Evolutionary conservation across 495 filamentous ascomycete species (phyloP).

Genomic region (Neurospora sp.): DNA sequence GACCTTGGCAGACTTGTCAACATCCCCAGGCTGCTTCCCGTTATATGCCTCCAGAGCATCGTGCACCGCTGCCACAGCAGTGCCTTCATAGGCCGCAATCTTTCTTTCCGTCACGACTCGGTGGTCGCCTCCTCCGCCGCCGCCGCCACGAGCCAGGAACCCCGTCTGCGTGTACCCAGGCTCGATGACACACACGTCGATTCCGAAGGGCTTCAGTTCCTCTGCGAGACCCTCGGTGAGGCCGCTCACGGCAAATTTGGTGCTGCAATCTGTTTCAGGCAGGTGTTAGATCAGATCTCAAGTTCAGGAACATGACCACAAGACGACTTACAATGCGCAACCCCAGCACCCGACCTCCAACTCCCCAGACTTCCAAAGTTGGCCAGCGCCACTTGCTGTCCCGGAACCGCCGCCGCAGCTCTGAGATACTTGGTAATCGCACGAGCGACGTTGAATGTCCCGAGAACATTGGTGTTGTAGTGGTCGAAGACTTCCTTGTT

Average conservation of each 20-base stretch:
- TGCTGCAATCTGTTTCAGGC: slow-evolving; percentile 25
- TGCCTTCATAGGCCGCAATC: slow-evolving; percentile 18
- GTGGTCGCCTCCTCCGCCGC: slow-evolving; percentile 9
- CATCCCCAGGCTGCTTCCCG: slow-evolving; percentile 33
- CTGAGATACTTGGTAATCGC: slow-evolving; percentile 36
- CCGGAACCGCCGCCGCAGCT: slow-evolving; percentile 9
- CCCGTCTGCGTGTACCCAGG: slow-evolving; percentile 36
- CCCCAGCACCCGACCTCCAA: slow-evolving; percentile 20
- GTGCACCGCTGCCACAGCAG: slow-evolving; percentile 11
- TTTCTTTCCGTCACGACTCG: slow-evolving; percentile 19
- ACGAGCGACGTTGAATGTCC: slow-evolving; percentile 31
- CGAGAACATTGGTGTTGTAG: slow-evolving; percentile 43
- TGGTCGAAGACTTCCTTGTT: slow-evolving; percentile 25
- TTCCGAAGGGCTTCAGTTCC: slow-evolving; percentile 34
- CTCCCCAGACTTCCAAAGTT: slow-evolving; percentile 35
- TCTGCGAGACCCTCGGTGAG: slow-evolving; percentile 29
- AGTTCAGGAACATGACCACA: not conserved
- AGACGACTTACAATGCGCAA: slow-evolving; percentile 19
- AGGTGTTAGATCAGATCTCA: not conserved
- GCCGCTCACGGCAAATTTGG: slow-evolving; percentile 35
- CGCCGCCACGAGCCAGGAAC: slow-evolving; percentile 11
- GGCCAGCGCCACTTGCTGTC: slow-evolving; percentile 25
- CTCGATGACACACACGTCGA: slow-evolving; percentile 36
- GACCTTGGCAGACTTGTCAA: slow-evolving; percentile 30
- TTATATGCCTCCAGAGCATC: slow-evolving; percentile 13